Conservation (phyloP, 352 stramenopile genomes). For the Thraustotheca clavata region DNA sequence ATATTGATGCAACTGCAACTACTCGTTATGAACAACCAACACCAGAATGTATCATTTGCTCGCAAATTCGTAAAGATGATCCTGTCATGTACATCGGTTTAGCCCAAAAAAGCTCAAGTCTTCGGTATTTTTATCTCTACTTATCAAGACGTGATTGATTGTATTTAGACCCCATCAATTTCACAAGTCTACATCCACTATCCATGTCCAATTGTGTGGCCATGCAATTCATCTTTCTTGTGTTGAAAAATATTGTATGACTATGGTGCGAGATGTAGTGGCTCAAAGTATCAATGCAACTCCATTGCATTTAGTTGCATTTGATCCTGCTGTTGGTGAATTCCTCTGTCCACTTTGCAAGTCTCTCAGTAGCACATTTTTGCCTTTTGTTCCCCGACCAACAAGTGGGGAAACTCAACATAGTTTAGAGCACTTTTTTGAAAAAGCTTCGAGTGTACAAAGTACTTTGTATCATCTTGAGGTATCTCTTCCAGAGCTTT, state of each 20-base stretch:
- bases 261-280: conserved; percentile 57
- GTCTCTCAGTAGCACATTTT: conserved; percentile 84
- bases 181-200: conserved; percentile 24
- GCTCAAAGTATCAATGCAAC: conserved; percentile 66
- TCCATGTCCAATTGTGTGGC: conserved; percentile 75
- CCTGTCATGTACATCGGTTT: conserved; percentile 84
- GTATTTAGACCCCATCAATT: neutral
- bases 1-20: conserved; percentile 2
- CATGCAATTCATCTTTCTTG: conserved; percentile 86
- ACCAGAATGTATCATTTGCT: conserved; percentile 40
- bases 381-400: conserved; percentile 67
- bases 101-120: conserved; percentile 47
- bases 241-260: conserved; percentile 86
- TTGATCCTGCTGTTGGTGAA: conserved; percentile 77
- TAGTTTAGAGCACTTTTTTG: conserved; percentile 64
- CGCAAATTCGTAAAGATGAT: conserved; percentile 71
- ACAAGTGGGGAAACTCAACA: neutral
- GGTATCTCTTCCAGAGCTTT: too few species aligned
- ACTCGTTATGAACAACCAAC: conserved; percentile 19
- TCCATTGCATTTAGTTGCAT: conserved; percentile 56
- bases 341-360: conserved; percentile 91
- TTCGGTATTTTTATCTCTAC: neutral
- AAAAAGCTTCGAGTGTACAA: neutral
- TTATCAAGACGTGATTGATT: neutral
- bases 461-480: neutral